A percentile compares a stretch with the other conserved stretches of the same genome.
Evolutionary conservation across 164 flowering plant species (phyloP).

Genomic region (Litsea cubeba): DNA sequence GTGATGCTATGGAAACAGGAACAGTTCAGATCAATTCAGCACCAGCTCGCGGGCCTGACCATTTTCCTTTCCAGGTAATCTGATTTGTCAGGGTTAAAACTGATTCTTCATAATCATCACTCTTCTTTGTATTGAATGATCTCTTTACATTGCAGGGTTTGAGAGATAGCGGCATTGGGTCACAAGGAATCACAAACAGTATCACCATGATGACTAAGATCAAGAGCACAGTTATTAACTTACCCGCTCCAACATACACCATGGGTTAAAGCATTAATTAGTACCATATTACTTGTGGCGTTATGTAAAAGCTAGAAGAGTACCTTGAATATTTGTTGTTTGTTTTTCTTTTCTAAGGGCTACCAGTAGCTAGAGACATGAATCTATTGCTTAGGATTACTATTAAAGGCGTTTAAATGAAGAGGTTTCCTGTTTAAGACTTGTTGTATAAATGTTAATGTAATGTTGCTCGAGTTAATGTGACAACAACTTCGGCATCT

Average conservation of each 20-base stretch:
- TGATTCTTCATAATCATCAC: not conserved
- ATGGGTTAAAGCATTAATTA: constrained; percentile 62
- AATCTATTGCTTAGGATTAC: too few relatives aligned
- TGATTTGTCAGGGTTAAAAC: not conserved
- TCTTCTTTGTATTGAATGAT: not conserved
- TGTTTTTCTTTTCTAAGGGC: not conserved
- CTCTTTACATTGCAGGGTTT: constrained; percentile 52
- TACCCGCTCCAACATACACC: constrained; percentile 82
- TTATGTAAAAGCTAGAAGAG: not conserved
- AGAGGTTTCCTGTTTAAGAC: too few relatives aligned
- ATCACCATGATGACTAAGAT: constrained; percentile 93
- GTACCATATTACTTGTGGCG: not conserved
- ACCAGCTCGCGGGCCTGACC: constrained; percentile 99
- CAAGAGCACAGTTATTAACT: constrained; percentile 90
- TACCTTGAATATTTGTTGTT: too few relatives aligned
- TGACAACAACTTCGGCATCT: too few relatives aligned
- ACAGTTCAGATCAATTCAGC: constrained; percentile 98
- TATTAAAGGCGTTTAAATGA: too few relatives aligned
- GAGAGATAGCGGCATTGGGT: constrained; percentile 96
- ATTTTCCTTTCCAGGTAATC: constrained; percentile 94
- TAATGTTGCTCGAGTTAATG: too few relatives aligned
- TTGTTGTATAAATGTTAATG: too few relatives aligned
- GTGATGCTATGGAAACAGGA: constrained; percentile 98
- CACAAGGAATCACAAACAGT: constrained; percentile 97
- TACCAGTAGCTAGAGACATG: not conserved